phyloP scores from a whole-genome alignment of 1,284 basidiomycete genomes.

The Hymenochaete sp. region DNA sequence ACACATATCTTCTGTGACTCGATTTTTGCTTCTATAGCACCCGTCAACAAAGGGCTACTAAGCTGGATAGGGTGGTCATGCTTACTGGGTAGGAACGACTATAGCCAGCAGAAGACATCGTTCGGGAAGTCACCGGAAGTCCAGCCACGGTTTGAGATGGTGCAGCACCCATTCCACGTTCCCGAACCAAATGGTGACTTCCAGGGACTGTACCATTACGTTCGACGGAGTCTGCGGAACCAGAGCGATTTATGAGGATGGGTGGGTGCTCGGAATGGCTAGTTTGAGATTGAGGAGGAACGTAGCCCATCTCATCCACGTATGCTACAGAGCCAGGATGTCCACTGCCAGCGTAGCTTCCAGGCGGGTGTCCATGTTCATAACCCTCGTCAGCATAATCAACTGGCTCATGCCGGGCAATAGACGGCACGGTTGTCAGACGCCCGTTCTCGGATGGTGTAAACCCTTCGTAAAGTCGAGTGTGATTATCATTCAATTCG shows the following conservation, averaged over 20 bases:
- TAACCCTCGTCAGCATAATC: neutral
- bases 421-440: neutral
- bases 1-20: neutral
- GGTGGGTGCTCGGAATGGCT: constrained; percentile 1
- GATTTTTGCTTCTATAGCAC: too few species aligned
- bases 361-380: neutral
- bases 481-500: constrained; percentile 13
- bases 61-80: too few species aligned
- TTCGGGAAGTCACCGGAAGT: too few species aligned
- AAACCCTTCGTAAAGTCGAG: constrained; percentile 14
- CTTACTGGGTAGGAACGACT: too few species aligned
- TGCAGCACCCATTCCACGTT: neutral
- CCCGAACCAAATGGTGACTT: constrained; percentile 1
- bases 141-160: too few species aligned
- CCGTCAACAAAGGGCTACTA: too few species aligned
- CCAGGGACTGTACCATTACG: constrained; percentile 12
- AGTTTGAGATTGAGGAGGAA: constrained; percentile 4
- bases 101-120: too few species aligned
- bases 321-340: constrained; percentile 3
- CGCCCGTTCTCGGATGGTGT: constrained; percentile 9
- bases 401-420: constrained; percentile 3
- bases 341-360: neutral
- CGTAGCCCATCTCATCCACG: constrained; percentile 8
- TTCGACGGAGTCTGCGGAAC: constrained; percentile 5
- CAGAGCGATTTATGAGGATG: constrained; percentile 9